phyloP scores from a whole-genome alignment of 306 rosid genomes.

The Argentina anserina region DNA sequence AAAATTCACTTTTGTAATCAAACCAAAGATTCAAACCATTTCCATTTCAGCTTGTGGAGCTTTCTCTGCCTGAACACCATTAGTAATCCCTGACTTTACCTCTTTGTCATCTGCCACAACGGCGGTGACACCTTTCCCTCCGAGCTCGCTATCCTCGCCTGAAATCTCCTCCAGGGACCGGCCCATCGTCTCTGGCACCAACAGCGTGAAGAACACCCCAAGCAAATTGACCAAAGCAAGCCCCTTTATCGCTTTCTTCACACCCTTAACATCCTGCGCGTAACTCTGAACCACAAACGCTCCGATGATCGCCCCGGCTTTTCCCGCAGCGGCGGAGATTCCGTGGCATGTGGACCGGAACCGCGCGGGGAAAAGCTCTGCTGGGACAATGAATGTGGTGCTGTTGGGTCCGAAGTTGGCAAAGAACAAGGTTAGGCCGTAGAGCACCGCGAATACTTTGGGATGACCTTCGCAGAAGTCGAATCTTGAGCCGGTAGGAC shows the following conservation, averaged over 20 bases:
- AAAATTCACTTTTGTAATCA: background rate
- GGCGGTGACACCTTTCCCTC: conserved; percentile 5
- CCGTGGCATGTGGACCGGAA: conserved; percentile 56
- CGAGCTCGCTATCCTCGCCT: conserved; percentile 8
- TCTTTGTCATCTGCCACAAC: conserved; percentile 17
- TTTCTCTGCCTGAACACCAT: conserved; percentile 26
- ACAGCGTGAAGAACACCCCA: conserved; percentile 14
- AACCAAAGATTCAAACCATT: conserved; percentile 25
- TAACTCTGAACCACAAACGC: conserved; percentile 43
- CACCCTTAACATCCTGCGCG: conserved; percentile 8
- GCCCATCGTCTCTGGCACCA: conserved; percentile 16
- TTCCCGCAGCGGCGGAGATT: conserved; percentile 54
- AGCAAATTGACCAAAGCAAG: conserved; percentile 12
- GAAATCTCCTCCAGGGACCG: conserved; percentile 22
- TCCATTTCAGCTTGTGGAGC: conserved; percentile 3
- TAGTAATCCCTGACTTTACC: background rate
- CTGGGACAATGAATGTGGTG: conserved; percentile 54
- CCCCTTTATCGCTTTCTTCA: conserved; percentile 19
- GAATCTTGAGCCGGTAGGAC: background rate
- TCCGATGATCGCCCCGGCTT: conserved; percentile 57
- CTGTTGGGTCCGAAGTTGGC: conserved; percentile 70
- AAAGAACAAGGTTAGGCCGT: conserved; percentile 47
- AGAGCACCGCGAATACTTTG: conserved; percentile 9
- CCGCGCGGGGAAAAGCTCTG: conserved; percentile 52
- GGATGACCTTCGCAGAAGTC: background rate